Base-by-base conservation (phyloP, 768 basidiomycete genomes). In the Suillus discolor region DNA sequence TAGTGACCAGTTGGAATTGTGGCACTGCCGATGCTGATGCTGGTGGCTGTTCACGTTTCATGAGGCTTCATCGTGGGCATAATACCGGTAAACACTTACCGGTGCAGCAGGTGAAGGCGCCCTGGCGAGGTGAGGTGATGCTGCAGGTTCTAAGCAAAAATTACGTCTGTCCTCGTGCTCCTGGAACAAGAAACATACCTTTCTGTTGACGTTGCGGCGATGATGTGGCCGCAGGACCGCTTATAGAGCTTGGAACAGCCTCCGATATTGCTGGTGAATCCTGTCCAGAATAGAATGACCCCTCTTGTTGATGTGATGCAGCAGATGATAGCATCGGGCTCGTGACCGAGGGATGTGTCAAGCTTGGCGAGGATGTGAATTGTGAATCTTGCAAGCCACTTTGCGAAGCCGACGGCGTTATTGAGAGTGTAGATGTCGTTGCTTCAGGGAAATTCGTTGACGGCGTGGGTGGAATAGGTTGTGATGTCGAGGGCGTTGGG, bases 311-410 rank as follows among this genome's bases (percentile, higher is more conserved):
- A 64, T 89, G 89, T 16, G 86, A 85, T 57, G 74, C 79, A 57
- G 91, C 90, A 31, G 85, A 92, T 20, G 92, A 93, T 62, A 93
- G 71, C 81, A 93, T 88, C 0, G 92, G 92, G 68, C 92, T 94
- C 64, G 91, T 90, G 59, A 90, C 82, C 6, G 93, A 93, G 45
- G 87, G 89, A 77, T 94, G 92, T n/a, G 93, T 94, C 63, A 94
- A 79, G 73, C 92, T 94, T 36, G 93, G 92, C 11, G 93, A 93
- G 0, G 91, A 87, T 15, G 87, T 78, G 31, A 79, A 31, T 44
- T 77, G 73, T 45, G 80, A 78, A 16, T 83, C 82, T 53, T 73
- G 71, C 45, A 71, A 62, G 49, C 72, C 45, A 62, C 70, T 71
- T 28, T 80, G 76, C 18, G 77, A 77, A 47, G 79, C 62, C 31